Conservation (phyloP, 805 yeast genomes). For the Cyberlindnera veronae region DNA sequence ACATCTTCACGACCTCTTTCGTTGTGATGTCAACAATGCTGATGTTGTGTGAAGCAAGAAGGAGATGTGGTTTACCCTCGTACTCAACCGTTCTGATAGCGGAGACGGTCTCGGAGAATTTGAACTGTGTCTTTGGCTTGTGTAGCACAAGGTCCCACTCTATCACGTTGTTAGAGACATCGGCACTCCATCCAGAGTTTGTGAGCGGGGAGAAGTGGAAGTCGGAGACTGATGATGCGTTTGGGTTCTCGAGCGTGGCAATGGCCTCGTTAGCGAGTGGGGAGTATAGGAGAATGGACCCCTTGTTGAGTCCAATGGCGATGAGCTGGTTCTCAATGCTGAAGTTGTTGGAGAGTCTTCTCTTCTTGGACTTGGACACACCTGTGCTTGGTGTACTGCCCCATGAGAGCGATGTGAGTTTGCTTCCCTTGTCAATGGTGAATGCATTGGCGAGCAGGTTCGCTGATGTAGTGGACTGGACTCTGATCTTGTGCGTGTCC, state of each 20-base stretch:
- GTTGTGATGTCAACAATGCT: slow-evolving; percentile 44
- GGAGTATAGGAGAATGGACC: slow-evolving; percentile 61
- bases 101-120: slow-evolving; percentile 31
- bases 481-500: slow-evolving; percentile 66
- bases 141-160: slow-evolving; percentile 58
- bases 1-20: slow-evolving; percentile 43
- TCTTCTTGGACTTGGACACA: slow-evolving; percentile 18
- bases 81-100: slow-evolving; percentile 32
- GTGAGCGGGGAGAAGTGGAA: slow-evolving; percentile 42
- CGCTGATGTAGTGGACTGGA: slow-evolving; percentile 48
- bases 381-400: slow-evolving; percentile 27
- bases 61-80: slow-evolving; percentile 37
- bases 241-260: slow-evolving; percentile 46
- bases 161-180: slow-evolving; percentile 50
- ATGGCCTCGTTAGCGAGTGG: slow-evolving; percentile 60
- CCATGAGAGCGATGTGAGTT: slow-evolving; percentile 54
- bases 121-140: slow-evolving; percentile 39
- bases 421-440: slow-evolving; percentile 48
- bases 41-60: slow-evolving; percentile 67
- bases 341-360: slow-evolving; percentile 19
- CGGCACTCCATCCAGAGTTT: slow-evolving; percentile 55
- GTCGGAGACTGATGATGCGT: slow-evolving; percentile 46
- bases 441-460: slow-evolving; percentile 43
- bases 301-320: slow-evolving; percentile 63
- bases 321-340: slow-evolving; percentile 43